Percentiles rank a stretch among this genome's conserved stretches.
Conservation (phyloP, 495 filamentous ascomycete genomes). For the Aspergillus affinis region DNA sequence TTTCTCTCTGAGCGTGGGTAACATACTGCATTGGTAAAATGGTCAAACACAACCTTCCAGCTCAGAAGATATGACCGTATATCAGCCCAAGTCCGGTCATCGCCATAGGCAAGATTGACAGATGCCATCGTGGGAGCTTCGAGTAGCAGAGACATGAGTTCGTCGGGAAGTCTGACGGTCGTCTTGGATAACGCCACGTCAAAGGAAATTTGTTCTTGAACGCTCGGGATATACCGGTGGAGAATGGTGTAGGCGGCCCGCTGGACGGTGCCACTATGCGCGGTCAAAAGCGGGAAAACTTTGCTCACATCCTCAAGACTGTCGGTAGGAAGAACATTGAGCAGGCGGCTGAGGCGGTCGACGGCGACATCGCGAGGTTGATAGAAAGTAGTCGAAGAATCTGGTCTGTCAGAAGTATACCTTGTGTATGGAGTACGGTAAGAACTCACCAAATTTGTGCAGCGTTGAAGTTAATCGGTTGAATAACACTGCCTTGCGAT, state of each 20-base stretch:
- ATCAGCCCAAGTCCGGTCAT: conserved; percentile 43
- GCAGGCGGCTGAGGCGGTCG: conserved; percentile 61
- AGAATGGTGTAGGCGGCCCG: conserved; percentile 78
- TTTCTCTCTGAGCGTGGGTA: background rate
- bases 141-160: conserved; percentile 67
- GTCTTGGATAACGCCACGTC: conserved; percentile 76
- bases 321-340: conserved; percentile 57
- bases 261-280: conserved; percentile 72
- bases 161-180: conserved; percentile 62
- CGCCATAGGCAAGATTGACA: conserved; percentile 47
- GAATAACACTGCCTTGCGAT: conserved; percentile 47
- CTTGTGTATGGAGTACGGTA: background rate
- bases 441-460: conserved; percentile 40
- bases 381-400: conserved; percentile 51
- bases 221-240: conserved; percentile 68
- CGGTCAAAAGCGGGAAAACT: conserved; percentile 71
- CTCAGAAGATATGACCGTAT: conserved; percentile 79
- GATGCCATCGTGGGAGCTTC: conserved; percentile 44
- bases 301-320: conserved; percentile 56
- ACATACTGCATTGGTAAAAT: conserved; percentile 70
- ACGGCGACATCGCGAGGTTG: conserved; percentile 71
- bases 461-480: conserved; percentile 55
- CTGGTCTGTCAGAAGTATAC: conserved; percentile 29
- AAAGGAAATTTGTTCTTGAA: conserved; percentile 81
- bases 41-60: conserved; percentile 89